Evolutionary conservation across 208 protist genomes (phyloP).

Genomic region (Porcisia hertigi): DNA sequence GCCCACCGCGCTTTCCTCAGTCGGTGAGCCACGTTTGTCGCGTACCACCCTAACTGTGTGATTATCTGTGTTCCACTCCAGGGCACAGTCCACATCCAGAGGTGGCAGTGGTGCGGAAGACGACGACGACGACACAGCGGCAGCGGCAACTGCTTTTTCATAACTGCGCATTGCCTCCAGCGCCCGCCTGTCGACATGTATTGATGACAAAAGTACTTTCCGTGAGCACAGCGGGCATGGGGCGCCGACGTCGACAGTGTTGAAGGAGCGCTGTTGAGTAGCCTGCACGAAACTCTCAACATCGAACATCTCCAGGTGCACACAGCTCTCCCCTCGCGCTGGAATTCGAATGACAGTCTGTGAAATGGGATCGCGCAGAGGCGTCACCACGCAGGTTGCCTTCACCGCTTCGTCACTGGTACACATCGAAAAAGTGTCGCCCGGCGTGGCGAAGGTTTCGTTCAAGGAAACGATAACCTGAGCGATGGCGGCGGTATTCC

Average conservation of each 20-base stretch:
- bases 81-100: slow-evolving; percentile 19
- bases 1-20: slow-evolving; percentile 6
- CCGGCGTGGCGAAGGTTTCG: slow-evolving; percentile 18
- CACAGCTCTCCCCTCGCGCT: slow-evolving; percentile 52
- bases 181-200: slow-evolving; percentile 54
- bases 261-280: slow-evolving; percentile 34
- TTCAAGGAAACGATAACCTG: slow-evolving; percentile 28
- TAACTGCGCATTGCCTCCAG: slow-evolving; percentile 38
- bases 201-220: slow-evolving; percentile 26
- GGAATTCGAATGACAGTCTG: slow-evolving; percentile 52
- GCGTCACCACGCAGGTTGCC: slow-evolving; percentile 39
- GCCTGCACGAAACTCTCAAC: slow-evolving; percentile 61
- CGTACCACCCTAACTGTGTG: slow-evolving; percentile 25
- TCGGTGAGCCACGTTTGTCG: slow-evolving; percentile 6
- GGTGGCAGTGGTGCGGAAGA: background rate
- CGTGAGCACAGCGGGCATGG: slow-evolving; percentile 59
- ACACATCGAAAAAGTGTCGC: slow-evolving; percentile 23
- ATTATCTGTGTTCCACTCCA: slow-evolving; percentile 43
- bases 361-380: slow-evolving; percentile 72
- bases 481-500: slow-evolving; percentile 27
- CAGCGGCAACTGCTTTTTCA: background rate
- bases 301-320: slow-evolving; percentile 82
- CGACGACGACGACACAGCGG: background rate
- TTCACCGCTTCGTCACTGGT: slow-evolving; percentile 25
- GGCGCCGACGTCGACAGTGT: slow-evolving; percentile 27